These are phyloP conservation scores for Tilletia walkeri DNA, from an alignment of 1,284 basidiomycete species.

Conservation along the genomic window DNA sequence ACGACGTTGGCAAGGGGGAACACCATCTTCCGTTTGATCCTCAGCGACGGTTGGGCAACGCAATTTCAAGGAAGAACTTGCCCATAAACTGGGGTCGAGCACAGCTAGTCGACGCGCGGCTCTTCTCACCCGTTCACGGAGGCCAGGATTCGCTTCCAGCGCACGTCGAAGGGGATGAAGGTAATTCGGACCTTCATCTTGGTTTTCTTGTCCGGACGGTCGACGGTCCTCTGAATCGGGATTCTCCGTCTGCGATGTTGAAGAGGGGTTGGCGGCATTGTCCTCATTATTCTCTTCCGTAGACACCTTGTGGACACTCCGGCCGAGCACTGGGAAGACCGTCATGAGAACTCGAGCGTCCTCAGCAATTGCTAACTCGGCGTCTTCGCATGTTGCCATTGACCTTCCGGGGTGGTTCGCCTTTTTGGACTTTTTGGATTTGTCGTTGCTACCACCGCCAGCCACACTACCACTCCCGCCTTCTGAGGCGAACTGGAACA, in stretches of 20 bases:
- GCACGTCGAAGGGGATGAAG: neutral
- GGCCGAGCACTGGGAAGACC: neutral
- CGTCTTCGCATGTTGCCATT: neutral
- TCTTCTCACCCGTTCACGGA: neutral
- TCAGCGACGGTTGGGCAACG: too few species aligned
- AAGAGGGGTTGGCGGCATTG: neutral
- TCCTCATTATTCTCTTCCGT: neutral
- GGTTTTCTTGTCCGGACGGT: too few species aligned
- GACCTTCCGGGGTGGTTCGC: neutral
- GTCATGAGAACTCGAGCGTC: neutral
- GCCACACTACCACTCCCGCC: too few species aligned
- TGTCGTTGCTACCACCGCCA: neutral
- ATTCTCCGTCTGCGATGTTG: neutral
- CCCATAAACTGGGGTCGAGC: neutral
- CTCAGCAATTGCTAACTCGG: neutral
- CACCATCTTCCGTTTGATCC: too few species aligned
- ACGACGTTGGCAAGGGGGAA: neutral
- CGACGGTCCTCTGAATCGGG: too few species aligned
- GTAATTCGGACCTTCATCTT: too few species aligned
- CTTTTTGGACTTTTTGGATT: neutral
- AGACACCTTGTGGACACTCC: too few species aligned
- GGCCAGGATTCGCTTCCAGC: neutral
- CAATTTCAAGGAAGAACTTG: too few species aligned
- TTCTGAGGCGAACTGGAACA: too few species aligned
- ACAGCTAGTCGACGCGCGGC: neutral